Evolutionary conservation across 1,139 yeast genomes (phyloP).

Genomic region (Kodamaea fungicola): DNA sequence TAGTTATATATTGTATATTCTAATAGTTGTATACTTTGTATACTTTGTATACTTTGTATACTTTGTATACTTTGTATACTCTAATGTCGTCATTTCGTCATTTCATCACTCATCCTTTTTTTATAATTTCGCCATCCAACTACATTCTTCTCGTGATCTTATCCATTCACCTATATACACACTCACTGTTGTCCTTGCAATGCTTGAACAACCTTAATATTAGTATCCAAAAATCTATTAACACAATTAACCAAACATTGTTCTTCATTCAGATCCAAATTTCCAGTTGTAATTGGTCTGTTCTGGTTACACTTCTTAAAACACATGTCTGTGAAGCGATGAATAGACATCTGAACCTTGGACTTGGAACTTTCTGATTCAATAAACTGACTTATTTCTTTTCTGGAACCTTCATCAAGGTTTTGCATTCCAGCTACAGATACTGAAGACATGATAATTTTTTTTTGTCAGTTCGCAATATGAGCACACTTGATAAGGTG

Average conservation of each 20-base stretch:
- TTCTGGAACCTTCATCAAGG: slow-evolving; percentile 68
- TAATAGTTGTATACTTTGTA: too few species aligned
- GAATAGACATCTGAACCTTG: slow-evolving; percentile 82
- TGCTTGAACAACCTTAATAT: slow-evolving; percentile 75
- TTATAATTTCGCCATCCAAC: neutral
- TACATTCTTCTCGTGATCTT: slow-evolving; percentile 1
- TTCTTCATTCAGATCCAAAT: slow-evolving; percentile 59
- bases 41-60: too few species aligned
- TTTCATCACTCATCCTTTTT: too few species aligned
- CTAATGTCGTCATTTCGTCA: too few species aligned
- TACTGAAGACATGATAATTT: slow-evolving; percentile 49
- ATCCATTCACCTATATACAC: slow-evolving; percentile 8
- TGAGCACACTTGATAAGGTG: too few species aligned
- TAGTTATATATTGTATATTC: too few species aligned
- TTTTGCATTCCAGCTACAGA: slow-evolving; percentile 58
- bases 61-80: too few species aligned
- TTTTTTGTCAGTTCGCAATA: too few species aligned
- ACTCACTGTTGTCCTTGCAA: slow-evolving; percentile 30
- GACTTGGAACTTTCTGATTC: slow-evolving; percentile 85
- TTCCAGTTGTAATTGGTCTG: slow-evolving; percentile 46
- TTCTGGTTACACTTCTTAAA: slow-evolving; percentile 76
- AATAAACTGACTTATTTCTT: slow-evolving; percentile 71
- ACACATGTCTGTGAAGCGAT: slow-evolving; percentile 84
- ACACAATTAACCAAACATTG: slow-evolving; percentile 77
- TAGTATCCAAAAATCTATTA: slow-evolving; percentile 82